These are phyloP conservation scores for Austroboletus novae-zelandiae DNA, from an alignment of 1,284 basidiomycete species.

Conservation along the genomic window DNA sequence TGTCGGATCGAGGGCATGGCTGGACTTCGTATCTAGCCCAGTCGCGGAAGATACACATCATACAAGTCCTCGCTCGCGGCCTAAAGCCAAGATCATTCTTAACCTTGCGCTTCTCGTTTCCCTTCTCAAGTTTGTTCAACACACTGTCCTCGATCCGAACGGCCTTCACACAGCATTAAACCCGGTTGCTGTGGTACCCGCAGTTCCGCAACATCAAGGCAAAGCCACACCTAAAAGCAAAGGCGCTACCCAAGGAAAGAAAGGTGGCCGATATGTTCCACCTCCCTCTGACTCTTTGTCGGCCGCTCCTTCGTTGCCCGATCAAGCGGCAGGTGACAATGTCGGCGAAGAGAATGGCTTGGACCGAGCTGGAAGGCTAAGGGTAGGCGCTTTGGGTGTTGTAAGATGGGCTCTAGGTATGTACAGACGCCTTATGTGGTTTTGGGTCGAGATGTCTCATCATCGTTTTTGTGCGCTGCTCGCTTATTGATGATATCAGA, in stretches of 20 bases:
- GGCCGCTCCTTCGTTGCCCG: constrained; percentile 11
- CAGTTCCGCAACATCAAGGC: constrained; percentile 1
- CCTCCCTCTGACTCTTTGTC: constrained; percentile 14
- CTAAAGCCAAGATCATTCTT: constrained; percentile 10
- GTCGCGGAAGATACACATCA: constrained; percentile 16
- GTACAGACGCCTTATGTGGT: constrained; percentile 18
- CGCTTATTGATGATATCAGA: constrained; percentile 15
- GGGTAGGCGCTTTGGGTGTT: constrained; percentile 72
- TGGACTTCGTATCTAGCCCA: constrained; percentile 34
- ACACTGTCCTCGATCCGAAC: constrained; percentile 63
- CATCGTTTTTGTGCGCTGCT: not conserved
- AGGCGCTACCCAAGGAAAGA: constrained; percentile 17
- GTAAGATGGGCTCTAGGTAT: constrained; percentile 64
- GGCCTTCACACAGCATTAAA: constrained; percentile 69
- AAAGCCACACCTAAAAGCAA: constrained; percentile 5
- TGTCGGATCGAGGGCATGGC: constrained; percentile 57
- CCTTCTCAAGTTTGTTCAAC: constrained; percentile 50
- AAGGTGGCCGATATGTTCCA: constrained; percentile 31
- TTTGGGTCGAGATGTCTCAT: not conserved
- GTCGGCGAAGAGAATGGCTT: constrained; percentile 61
- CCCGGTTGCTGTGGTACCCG: constrained; percentile 47
- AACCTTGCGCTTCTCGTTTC: constrained; percentile 28
- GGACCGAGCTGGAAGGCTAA: constrained; percentile 69
- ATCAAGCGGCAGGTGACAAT: constrained; percentile 27
- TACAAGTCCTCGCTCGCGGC: not conserved